Evolutionary conservation across 2,329 filamentous ascomycete genomes (phyloP).

Genomic region (Cladosporium sp.): DNA sequence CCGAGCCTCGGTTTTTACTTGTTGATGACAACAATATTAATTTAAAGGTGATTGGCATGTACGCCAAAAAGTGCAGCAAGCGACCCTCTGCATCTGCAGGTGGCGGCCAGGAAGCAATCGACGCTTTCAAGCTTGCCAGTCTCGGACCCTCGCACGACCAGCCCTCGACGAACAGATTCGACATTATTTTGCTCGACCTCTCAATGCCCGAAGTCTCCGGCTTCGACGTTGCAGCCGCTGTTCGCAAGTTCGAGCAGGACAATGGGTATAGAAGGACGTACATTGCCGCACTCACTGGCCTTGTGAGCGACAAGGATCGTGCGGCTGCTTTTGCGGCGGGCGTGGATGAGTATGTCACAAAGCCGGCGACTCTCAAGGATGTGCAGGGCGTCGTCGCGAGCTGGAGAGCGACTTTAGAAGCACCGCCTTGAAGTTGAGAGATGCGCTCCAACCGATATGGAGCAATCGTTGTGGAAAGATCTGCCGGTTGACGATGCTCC

Average conservation of each 20-base stretch:
- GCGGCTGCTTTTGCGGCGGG: slow-evolving; percentile 34
- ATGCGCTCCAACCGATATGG: too few relatives aligned
- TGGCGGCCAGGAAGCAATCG: slow-evolving; percentile 50
- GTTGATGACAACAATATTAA: slow-evolving; percentile 30
- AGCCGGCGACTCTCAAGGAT: slow-evolving; percentile 24
- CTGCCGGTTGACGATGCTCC: too few relatives aligned
- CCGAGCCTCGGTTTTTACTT: slow-evolving; percentile 20
- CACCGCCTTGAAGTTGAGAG: background rate
- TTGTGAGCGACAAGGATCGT: slow-evolving; percentile 24
- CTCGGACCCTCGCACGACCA: background rate
- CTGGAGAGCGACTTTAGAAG: background rate
- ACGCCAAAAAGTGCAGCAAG: slow-evolving; percentile 33
- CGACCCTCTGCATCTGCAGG: slow-evolving; percentile 38
- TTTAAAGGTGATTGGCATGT: slow-evolving; percentile 23
- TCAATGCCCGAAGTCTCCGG: slow-evolving; percentile 31
- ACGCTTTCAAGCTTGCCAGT: slow-evolving; percentile 36
- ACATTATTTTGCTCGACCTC: slow-evolving; percentile 49
- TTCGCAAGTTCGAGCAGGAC: slow-evolving; percentile 24
- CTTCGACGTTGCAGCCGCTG: slow-evolving; percentile 25
- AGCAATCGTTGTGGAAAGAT: too few relatives aligned
- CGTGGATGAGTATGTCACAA: slow-evolving; percentile 37
- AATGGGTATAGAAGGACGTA: slow-evolving; percentile 9
- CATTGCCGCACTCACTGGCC: slow-evolving; percentile 28
- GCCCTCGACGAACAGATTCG: slow-evolving; percentile 28
- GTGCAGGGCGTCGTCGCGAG: slow-evolving; percentile 4